These are phyloP conservation scores for Maudiozyma bulderi DNA, from an alignment of 805 yeast species.

Conservation along the genomic window DNA sequence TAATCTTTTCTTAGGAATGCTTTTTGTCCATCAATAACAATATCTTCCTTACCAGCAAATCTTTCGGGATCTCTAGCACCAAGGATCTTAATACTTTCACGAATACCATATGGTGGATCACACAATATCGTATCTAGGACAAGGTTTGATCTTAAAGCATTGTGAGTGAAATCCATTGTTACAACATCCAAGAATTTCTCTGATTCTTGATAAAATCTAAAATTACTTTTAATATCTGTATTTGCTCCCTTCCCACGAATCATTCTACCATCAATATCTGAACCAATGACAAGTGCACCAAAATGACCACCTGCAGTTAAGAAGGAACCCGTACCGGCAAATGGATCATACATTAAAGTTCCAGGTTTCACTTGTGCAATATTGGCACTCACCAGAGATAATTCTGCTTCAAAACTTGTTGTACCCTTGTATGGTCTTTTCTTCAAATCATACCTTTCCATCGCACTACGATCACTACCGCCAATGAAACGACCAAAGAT, in stretches of 20 bases:
- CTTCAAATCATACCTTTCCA: constrained; percentile 74
- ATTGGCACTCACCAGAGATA: constrained; percentile 79
- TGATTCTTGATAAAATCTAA: constrained; percentile 58
- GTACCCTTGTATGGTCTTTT: constrained; percentile 87
- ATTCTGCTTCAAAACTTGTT: constrained; percentile 92
- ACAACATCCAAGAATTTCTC: constrained; percentile 59
- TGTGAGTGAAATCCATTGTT: constrained; percentile 93
- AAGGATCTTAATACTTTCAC: constrained; percentile 89
- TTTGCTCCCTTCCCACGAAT: constrained; percentile 51
- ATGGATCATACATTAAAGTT: constrained; percentile 79
- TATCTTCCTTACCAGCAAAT: constrained; percentile 61
- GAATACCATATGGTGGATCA: constrained; percentile 96
- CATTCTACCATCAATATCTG: constrained; percentile 84
- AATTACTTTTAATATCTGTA: constrained; percentile 46
- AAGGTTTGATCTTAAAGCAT: constrained; percentile 58
- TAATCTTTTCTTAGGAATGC: constrained; percentile 75
- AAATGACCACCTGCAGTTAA: constrained; percentile 77
- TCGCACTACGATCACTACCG: constrained; percentile 49
- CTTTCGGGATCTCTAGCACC: constrained; percentile 69
- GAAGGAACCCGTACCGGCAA: constrained; percentile 94
- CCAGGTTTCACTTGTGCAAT: constrained; percentile 64
- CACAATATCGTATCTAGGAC: constrained; percentile 74
- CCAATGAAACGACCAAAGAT: constrained; percentile 73
- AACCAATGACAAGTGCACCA: constrained; percentile 74
- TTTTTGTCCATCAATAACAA: constrained; percentile 67